Base-by-base conservation (phyloP, 2,329 filamentous ascomycete species). In the Hymenoscyphus repandus region DNA sequence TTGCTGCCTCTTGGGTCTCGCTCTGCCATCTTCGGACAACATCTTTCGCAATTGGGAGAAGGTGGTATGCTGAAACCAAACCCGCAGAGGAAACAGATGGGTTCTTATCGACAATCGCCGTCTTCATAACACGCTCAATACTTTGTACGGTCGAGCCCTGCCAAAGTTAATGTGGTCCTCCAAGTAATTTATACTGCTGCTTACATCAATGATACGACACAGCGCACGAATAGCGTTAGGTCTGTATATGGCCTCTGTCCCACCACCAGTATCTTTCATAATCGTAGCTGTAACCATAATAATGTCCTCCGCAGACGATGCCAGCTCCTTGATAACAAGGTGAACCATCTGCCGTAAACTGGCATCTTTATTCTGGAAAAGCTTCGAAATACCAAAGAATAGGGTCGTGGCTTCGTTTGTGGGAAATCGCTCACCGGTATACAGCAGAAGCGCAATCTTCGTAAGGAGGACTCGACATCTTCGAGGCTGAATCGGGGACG, bases 211-310 rank as follows among this genome's bases (percentile, higher is more conserved):
- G 66, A 99, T 96, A 61, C 93, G 86, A 75, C 92, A 97, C 61
- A 97, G 77, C 36, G 92, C 91, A 63, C 93, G 82, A 68, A 97
- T 97, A 56, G 93, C 92, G 74, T 99, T 99, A 47, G 93, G 90
- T 64, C 93, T 82, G 75, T 91, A 96, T 50, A 96, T 83, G 47
- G 91, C 86, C 68, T 97, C 93, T 66, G 90, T 96, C 65, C 91
- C 89, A 57, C 95, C 90, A 47, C 91, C 90, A 10, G 92, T 96
- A 70, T 99, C 93, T 77, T 99, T 99, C 93, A 97, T 99, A 63
- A 99, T 96, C 62, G 92, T 96, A 72, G 90, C 95, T 15, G 93
- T 99, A 56, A 96, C 93, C 93, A 99, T 97, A 69, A 99, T 99
- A 58, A 96, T 95, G 78, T 99, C 93, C 75, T 97, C 90, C 52